These are phyloP conservation scores for Brassica juncea DNA, from an alignment of 345 rosid species.

Conservation along the genomic window DNA sequence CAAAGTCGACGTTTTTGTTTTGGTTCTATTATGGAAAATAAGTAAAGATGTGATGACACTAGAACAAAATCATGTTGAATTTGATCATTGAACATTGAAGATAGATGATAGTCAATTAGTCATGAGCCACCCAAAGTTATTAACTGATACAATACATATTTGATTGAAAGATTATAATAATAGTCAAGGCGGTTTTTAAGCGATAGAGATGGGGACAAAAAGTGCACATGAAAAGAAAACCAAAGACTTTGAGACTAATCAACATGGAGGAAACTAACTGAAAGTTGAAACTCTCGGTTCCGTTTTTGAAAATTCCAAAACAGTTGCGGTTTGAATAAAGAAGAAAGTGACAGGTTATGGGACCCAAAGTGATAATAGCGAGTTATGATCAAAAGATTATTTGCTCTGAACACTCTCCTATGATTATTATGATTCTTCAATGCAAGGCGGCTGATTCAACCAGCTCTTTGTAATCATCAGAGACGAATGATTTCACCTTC, in stretches of 20 bases:
- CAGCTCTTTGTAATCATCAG: constrained; percentile 59
- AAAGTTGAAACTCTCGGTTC: constrained; percentile 9
- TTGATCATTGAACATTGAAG: not conserved
- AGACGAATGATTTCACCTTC: constrained; percentile 84
- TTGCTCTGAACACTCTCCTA: not conserved
- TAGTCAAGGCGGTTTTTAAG: constrained; percentile 1
- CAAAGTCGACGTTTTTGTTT: not conserved
- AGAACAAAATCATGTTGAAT: not conserved
- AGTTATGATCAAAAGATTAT: constrained; percentile 13
- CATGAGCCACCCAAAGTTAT: not conserved
- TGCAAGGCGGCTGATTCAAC: constrained; percentile 59
- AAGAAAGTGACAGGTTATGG: constrained; percentile 22
- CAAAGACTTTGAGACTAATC: constrained; percentile 11
- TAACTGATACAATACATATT: too few relatives aligned
- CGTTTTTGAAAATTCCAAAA: not conserved
- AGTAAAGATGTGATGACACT: not conserved
- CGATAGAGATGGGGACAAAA: not conserved
- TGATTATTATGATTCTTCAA: constrained; percentile 36
- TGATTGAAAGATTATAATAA: not conserved
- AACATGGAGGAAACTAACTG: not conserved
- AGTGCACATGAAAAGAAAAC: not conserved
- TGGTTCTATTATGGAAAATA: not conserved
- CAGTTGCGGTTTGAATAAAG: constrained; percentile 10
- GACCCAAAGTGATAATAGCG: constrained; percentile 2
- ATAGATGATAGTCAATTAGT: not conserved